Base-by-base conservation (phyloP, 1,284 basidiomycete genomes). In the Austropuccinia psidii region DNA sequence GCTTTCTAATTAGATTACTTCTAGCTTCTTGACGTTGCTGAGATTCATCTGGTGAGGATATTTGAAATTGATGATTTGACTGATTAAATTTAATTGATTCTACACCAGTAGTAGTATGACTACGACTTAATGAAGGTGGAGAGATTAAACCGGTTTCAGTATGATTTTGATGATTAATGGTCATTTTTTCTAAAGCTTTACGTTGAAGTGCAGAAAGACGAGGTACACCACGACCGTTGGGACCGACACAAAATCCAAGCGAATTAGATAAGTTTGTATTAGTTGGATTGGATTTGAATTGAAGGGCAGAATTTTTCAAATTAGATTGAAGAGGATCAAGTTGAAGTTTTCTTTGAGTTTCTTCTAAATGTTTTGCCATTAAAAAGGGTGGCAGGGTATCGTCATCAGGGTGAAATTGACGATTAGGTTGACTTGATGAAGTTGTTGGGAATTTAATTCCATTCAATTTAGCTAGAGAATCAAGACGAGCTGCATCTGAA, bases 111-210 rank as follows among this genome's bases (percentile, higher is more conserved):
- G 68, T 70, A 33, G 68, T 70, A 35, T 70, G 68, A 50, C 54
- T 60, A n/a, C 68, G 68, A 29, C 52, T 61, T 17, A 70, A 55
- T 35, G 54, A 61, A 19, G 54, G 58, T 27, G 68, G 43, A 2
- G 43, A 54, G 17, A 41, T 57, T 47, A 54, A 60, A 57, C n/a
- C 7, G 24, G 31, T 15, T 17, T 47, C 21, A 8, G 37, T 31
- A 6, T 33, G 21, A 45, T 60, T 7, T n/a, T 29, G 29, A 35
- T 60, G 54, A 15, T 45, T 29, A 15, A 5, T 19, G 17, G 54
- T 55, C 68, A 70, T 60, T 43, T 70, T 70, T 35, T 70, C 68
- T 17, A 70, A 29, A 2, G 68, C 68, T 60, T 70, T 70, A 33
- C 68, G 68, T 39, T 70, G 68, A 3, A 70, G 54, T 15, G 68